Conservation (phyloP, 2,329 filamentous ascomycete species). For the Exophiala aquamarina region DNA sequence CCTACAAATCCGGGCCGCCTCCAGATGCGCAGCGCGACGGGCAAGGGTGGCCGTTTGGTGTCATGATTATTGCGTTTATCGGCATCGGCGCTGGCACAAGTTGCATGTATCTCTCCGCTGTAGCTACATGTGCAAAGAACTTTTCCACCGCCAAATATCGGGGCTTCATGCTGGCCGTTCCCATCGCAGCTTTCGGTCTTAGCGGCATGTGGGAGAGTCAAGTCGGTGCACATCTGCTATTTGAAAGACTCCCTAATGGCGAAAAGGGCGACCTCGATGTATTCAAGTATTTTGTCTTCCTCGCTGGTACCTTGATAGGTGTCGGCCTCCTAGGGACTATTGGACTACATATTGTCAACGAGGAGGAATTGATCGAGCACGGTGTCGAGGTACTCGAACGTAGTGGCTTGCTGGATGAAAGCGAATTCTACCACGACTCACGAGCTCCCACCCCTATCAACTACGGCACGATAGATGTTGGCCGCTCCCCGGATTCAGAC, state of each 20-base stretch:
- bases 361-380: slow-evolving; percentile 83
- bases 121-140: slow-evolving; percentile 98
- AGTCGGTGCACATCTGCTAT: slow-evolving; percentile 74
- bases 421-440: slow-evolving; percentile 66
- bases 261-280: slow-evolving; percentile 66
- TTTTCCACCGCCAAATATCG: slow-evolving; percentile 87
- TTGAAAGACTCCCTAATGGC: slow-evolving; percentile 66
- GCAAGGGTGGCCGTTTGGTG: slow-evolving; percentile 68
- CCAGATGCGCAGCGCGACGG: slow-evolving; percentile 50
- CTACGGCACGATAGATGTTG: slow-evolving; percentile 60
- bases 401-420: slow-evolving; percentile 77
- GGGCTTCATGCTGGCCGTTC: slow-evolving; percentile 82
- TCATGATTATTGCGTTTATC: slow-evolving; percentile 85
- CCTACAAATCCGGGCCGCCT: slow-evolving; percentile 63
- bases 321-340: slow-evolving; percentile 75
- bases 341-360: slow-evolving; percentile 74
- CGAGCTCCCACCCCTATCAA: slow-evolving; percentile 31
- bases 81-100: slow-evolving; percentile 80
- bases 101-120: slow-evolving; percentile 82
- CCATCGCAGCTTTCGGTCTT: slow-evolving; percentile 88
- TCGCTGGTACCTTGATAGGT: slow-evolving; percentile 67
- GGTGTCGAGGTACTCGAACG: slow-evolving; percentile 88
- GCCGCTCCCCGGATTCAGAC: slow-evolving; percentile 29
- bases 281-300: slow-evolving; percentile 83
- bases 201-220: slow-evolving; percentile 97